Evolutionary conservation across 805 yeast genomes (phyloP), one percentile per base, ranked within the genome.

Genomic region (Huiozyma sinensis): DNA sequence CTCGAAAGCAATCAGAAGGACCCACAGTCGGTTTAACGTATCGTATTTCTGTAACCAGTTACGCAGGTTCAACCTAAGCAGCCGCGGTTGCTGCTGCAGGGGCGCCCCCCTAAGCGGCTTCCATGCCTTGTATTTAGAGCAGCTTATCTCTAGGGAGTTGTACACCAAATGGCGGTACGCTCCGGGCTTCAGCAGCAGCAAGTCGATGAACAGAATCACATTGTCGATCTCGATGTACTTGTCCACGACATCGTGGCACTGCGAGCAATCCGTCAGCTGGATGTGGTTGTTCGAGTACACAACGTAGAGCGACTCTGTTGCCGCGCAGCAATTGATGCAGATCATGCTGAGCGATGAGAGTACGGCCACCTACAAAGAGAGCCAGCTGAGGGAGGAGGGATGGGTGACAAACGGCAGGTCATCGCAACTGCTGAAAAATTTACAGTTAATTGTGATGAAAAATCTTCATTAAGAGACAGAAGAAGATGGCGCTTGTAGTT

Each of bases 151-250:
- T 42, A 77, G 65, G 8, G 76, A 65, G 56, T 90, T 92, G 67
- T 77, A 90, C 3, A 89, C 85, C 42, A 90, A 65, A 61, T 92
- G 99, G 39, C 92, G 72, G 51, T 81, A 84, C 0, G 90, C 97
- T 52, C 83, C 94, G 3, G 92, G 88, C 55, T 89, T 86, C 52
- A 92, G 65, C 9, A 92, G 71, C 43, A 92, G 65, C 38, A 90
- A 70, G 55, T 92, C 97, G 24, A 92, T 79, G 58, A 86, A 83
- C 17, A 90, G 67, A 2, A 92, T 67, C 6, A 90, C 94, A 44
- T 77, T 75, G 60, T 92, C 99, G 50, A 78, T 81, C 60, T 92
- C 99, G 30, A 90, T 81, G 64, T 92, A 92, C 58, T 83, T 82
- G 63, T 92, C 99, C 3, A 88, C 95, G 24, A 83, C 78, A 41